These are phyloP conservation scores for Artemisia annua DNA, from an alignment of 129 eudicot genomes.

Conservation along the genomic window DNA sequence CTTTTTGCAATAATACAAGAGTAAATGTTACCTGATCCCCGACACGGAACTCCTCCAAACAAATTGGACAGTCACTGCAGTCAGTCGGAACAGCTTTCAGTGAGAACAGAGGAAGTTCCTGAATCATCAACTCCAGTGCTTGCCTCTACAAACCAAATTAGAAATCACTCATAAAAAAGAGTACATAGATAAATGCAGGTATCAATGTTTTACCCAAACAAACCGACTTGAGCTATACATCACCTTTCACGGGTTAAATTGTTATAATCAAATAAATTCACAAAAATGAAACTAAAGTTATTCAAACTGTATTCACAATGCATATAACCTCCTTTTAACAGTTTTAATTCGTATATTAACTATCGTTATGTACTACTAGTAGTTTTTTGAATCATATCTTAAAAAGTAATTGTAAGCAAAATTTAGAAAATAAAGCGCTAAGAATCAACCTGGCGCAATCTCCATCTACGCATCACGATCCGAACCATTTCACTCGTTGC, in stretches of 20 bases:
- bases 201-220: background rate
- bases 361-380: no score
- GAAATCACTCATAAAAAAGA: background rate
- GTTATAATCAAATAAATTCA: background rate
- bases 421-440: no score
- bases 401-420: no score
- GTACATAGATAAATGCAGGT: background rate
- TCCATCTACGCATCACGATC: no score
- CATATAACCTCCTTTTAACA: slow-evolving; percentile 7
- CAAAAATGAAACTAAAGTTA: background rate
- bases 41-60: slow-evolving; percentile 91
- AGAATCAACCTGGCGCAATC: no score
- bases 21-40: slow-evolving; percentile 75
- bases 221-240: no score
- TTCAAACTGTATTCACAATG: background rate
- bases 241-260: no score
- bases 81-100: slow-evolving; percentile 97
- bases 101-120: slow-evolving; percentile 82
- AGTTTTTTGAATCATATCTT: no score
- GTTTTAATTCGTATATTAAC: background rate
- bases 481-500: background rate
- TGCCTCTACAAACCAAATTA: slow-evolving; percentile 60
- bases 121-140: slow-evolving; percentile 85
- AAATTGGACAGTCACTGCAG: slow-evolving; percentile 97
- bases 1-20: background rate